Evolutionary conservation across 2,329 filamentous ascomycete genomes (phyloP), one percentile per base, ranked within the genome.

Genomic region (Penicillium corylophilum): DNA sequence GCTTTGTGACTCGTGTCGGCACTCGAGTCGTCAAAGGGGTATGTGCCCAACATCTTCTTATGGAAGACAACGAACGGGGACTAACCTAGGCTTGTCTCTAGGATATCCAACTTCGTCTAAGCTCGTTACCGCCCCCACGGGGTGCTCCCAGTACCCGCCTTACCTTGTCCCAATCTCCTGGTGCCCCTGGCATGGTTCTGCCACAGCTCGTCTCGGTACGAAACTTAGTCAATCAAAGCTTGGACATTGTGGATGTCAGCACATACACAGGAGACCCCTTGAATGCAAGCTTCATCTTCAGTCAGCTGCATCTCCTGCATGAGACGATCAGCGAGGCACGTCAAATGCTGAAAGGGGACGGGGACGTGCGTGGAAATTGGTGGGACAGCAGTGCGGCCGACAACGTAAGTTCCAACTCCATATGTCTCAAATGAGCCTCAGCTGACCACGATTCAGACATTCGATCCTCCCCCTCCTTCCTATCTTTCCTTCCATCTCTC

Each of bases 21-120:
- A 90, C 90, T n/a, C 85, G 88, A 46, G 87, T 99, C 57, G 87
- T 95, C 57, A 96, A 95, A 71, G 93, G 91, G 60, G 89, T 92
- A 78, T 63, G 86, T 80, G 41, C 38, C 38, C 38, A 18, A 15
- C 23, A 18, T 16, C 24, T 46, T 20, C 22, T 8, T 28, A 20
- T 7, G 15, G 16, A 31, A 39, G 12, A 23, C 10, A 33, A 16
- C 22, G 18, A 12, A 35, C 10, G 3, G 24, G 10, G 23, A 8
- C 23, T 46, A 36, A 46, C 31, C 12, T 20, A 23, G 18, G 22
- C 18, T 23, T 42, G 29, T 20, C 10, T 33, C 20, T 60, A 89
- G 87, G 87, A 88, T 55, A 81, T 95, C 55, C 84, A 89, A 66
- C 81, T 96, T 31, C 86, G 88, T 46, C 82, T 96, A 24, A 71